phyloP scores from a whole-genome alignment of 148 eudicot species.

The Diospyros lotus region DNA sequence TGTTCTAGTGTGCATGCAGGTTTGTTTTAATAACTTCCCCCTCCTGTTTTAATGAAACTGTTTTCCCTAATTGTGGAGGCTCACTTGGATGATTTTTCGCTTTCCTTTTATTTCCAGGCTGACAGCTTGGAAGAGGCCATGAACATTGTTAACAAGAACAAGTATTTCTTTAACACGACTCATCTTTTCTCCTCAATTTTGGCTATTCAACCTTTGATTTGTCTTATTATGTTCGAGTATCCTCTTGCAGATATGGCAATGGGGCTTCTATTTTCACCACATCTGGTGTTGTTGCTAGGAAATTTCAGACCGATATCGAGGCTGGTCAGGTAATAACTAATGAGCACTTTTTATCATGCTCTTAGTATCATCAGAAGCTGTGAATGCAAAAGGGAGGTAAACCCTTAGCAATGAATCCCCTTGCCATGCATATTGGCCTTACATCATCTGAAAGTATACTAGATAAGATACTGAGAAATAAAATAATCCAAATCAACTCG shows the following conservation, averaged over 20 bases:
- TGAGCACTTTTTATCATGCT: background rate
- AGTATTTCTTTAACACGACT: conserved; percentile 32
- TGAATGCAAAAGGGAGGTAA: background rate
- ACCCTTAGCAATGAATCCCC: background rate
- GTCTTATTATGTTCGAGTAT: background rate
- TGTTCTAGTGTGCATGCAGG: conserved; percentile 97
- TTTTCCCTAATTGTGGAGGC: conserved; percentile 1
- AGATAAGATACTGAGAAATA: background rate
- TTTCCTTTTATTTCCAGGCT: conserved; percentile 46
- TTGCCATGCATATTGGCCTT: background rate
- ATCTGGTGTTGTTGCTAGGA: conserved; percentile 92
- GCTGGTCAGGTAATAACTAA: conserved; percentile 93
- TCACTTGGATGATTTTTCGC: background rate
- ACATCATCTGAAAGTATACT: too few species aligned
- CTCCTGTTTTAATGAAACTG: conserved; percentile 7
- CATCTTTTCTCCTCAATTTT: background rate
- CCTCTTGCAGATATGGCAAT: conserved; percentile 68
- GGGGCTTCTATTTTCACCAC: conserved; percentile 94
- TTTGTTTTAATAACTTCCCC: conserved; percentile 20
- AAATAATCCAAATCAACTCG: background rate
- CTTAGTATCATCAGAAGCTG: background rate
- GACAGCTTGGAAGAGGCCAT: conserved; percentile 95
- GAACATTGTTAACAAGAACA: conserved; percentile 68
- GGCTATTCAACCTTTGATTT: background rate
- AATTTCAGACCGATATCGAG: conserved; percentile 91